Evolutionary conservation across 352 stramenopile genomes (phyloP), one percentile per base, ranked within the genome.

Genomic region (Halophytophthora batemanensis): DNA sequence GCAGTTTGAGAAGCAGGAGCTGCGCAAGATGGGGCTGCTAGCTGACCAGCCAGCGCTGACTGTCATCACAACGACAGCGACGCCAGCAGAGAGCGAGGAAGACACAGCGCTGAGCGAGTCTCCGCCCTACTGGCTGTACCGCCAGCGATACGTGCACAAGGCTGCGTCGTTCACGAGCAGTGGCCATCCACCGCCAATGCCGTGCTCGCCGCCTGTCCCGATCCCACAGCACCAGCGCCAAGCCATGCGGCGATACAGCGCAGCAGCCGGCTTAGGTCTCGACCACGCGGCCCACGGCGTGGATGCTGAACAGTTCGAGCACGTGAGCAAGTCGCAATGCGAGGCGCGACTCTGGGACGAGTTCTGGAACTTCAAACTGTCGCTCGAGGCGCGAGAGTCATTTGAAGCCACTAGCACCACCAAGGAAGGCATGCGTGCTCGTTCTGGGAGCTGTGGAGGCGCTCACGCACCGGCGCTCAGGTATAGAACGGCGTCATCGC

Each of bases 351-450:
- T 85, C 14, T 84, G 71, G 70, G 75, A 89, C 39, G 64, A 89
- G 37, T 70, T 78, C 51, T 87, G 76, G 78, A 73, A 89, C 70
- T 86, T 74, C 56, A 87, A 87, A 46, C 71, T 87, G 37, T 86
- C 74, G 22, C 68, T 86, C 8, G 78, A 89, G 43, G 64, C 69
- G 13, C 75, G 78, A 17, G 74, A 89, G 59, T 82, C 73, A 8
- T 82, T 87, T 21, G 69, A 87, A 44, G 60, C 59, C 3, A 40
- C 38, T 19, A 54, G 34, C 13, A 58, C 53, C 18, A 25, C 11
- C 13, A 63, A 64, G 11, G 31, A 54, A 50, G 47, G 38, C 6
- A 14, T 23, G 0, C 36, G 29, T 10, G n/a, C 45, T 17, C 21
- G 15, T 18, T 33, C 50, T 11, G 60, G 40, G 14, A 45, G 23